phyloP scores from a whole-genome alignment of 306 rosid genomes.

The Echinosophora koreensis region DNA sequence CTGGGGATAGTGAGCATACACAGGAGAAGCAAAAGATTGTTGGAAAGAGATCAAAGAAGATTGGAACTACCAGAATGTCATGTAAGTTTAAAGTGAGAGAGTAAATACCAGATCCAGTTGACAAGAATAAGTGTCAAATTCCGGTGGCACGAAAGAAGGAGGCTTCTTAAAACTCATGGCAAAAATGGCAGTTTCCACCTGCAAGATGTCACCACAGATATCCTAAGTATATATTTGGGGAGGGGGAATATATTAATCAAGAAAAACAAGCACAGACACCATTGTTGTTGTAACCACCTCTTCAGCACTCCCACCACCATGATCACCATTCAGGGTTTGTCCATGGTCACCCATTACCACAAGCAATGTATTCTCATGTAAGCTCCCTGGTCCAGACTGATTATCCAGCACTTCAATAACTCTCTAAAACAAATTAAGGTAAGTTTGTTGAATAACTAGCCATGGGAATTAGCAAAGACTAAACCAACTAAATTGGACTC shows the following conservation, averaged over 20 bases:
- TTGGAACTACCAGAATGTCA: slow-evolving; percentile 36
- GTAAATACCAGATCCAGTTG: slow-evolving; percentile 73
- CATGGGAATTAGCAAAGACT: slow-evolving; percentile 29
- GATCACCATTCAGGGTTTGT: slow-evolving; percentile 96
- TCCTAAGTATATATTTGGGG: slow-evolving; percentile 28
- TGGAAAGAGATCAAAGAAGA: slow-evolving; percentile 18
- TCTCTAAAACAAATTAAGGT: slow-evolving; percentile 61
- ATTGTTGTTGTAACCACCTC: slow-evolving; percentile 63
- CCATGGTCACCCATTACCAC: slow-evolving; percentile 99
- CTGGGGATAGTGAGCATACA: slow-evolving; percentile 22
- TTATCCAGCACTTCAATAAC: slow-evolving; percentile 77
- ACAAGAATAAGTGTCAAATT: slow-evolving; percentile 64
- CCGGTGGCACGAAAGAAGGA: slow-evolving; percentile 55
- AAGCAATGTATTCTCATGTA: slow-evolving; percentile 90
- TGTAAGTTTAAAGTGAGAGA: slow-evolving; percentile 34
- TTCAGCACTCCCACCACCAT: slow-evolving; percentile 98
- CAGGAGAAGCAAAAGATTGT: slow-evolving; percentile 38
- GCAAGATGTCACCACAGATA: slow-evolving; percentile 48
- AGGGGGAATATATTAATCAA: background rate
- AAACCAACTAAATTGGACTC: slow-evolving; percentile 32
- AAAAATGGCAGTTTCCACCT: slow-evolving; percentile 93
- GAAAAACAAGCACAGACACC: slow-evolving; percentile 32
- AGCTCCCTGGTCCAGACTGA: slow-evolving; percentile 81
- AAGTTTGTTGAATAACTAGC: slow-evolving; percentile 40
- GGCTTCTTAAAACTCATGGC: slow-evolving; percentile 85